Evolutionary conservation across 306 rosid genomes (phyloP), one percentile per base, ranked within the genome.

Genomic region (Chamaecrista fasciculata): DNA sequence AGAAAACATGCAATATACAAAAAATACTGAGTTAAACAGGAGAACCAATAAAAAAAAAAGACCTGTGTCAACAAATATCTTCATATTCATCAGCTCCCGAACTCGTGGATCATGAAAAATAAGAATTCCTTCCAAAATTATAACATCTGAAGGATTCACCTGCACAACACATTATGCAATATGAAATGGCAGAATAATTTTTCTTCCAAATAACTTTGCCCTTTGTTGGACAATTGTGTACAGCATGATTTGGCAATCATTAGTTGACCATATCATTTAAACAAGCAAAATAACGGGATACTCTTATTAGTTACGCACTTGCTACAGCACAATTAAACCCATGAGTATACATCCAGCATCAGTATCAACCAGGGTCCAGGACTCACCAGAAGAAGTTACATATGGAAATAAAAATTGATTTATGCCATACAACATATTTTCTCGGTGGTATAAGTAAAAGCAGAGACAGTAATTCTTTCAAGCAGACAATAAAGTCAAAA

Each of bases 11-110:
- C 68, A 70, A 44, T 31, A 74, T 20, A 49, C n/a, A 1, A 74
- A 29, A 69, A 48, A 67, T 53, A 12, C 8, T 44, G 8, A 65
- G 10, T 16, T 65, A 44, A 37, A 39, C 29, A 53, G 58, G 46
- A 74, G 67, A n/a, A n/a, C n/a, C 29, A 71, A 39, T 49, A 72
- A 67, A 36, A 80, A 61, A 73, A 79, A 87, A 68, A 81, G 95
- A 95, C 99, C 99, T 95, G 99, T 95, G 84, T 95, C 99, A 12
- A 95, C 99, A 89, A 95, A 95, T 82, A 95, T 95, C 91, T 95
- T 91, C 99, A 95, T 95, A 75, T 89, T 91, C 97, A 91, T 87
- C 88, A 91, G 76, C 76, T 85, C 97, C 69, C 99, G 89, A 18
- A 95, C 95, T 23, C 92, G 95, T 31, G 95, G 95, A 76, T 95